Conservation (phyloP, 1,139 yeast genomes). For the Yamadazyma oceani region DNA sequence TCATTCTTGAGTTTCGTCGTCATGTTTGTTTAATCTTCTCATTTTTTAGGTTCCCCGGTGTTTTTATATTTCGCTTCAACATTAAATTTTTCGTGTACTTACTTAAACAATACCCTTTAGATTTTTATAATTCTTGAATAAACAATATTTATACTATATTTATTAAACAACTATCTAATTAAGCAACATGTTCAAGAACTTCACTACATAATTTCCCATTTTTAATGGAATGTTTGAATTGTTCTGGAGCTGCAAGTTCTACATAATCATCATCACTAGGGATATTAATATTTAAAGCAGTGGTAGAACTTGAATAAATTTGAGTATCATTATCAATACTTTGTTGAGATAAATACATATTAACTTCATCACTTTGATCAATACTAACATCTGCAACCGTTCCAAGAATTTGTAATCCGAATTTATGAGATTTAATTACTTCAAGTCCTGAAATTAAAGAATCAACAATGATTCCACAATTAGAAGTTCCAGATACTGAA, state of each 20-base stretch:
- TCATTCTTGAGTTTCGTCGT: neutral
- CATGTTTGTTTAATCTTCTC: slow-evolving; percentile 1
- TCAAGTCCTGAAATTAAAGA: slow-evolving; percentile 87
- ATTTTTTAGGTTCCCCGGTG: neutral
- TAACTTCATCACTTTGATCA: slow-evolving; percentile 88
- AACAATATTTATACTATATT: too few species aligned
- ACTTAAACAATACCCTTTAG: too few species aligned
- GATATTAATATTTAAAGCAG: slow-evolving; percentile 80
- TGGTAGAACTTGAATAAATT: slow-evolving; percentile 78
- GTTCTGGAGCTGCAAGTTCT: slow-evolving; percentile 87
- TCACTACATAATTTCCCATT: slow-evolving; percentile 42
- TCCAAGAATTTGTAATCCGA: slow-evolving; percentile 84
- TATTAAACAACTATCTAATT: slow-evolving; percentile 4
- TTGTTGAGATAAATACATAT: slow-evolving; percentile 70
- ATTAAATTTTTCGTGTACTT: neutral
- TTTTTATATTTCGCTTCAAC: neutral
- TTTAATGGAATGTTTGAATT: slow-evolving; percentile 61
- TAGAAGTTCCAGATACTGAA: slow-evolving; percentile 70
- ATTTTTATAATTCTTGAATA: too few species aligned
- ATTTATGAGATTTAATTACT: slow-evolving; percentile 74
- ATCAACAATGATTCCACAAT: slow-evolving; percentile 77
- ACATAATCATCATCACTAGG: slow-evolving; percentile 64
- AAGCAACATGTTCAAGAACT: slow-evolving; percentile 51
- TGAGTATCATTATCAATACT: slow-evolving; percentile 64
- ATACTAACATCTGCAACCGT: slow-evolving; percentile 77